Evolutionary conservation across 495 filamentous ascomycete genomes (phyloP), one percentile per base, ranked within the genome.

Genomic region (Penicillium verhagenii): DNA sequence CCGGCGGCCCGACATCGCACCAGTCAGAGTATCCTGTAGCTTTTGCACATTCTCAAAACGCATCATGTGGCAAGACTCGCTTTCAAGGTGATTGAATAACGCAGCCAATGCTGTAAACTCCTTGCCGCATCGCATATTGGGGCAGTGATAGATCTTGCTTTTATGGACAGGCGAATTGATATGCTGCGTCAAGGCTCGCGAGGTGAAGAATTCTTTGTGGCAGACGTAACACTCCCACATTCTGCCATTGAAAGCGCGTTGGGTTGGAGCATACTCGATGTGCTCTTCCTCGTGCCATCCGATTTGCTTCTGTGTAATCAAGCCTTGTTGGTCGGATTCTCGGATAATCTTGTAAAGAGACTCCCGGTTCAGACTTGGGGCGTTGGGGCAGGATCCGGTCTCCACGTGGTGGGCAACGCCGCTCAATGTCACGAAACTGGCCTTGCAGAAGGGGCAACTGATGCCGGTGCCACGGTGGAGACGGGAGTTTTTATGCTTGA

Each of bases 41-140:
- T 46, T 6, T 38, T 50, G 49, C 8, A 83, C 78, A 4, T 59
- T 64, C 20, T 77, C 74, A 47, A 83, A 82, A 24, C 70, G 64
- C 54, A 79, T 77, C 39, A 67, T 76, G 0, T 53, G 53, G 60
- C 80, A 86, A 0, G 60, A 50, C 59, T 82, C 82, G 59, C 79
- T 84, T 63, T 84, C 82, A 5, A 83, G 57, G 54, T 83, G 80
- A 52, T 72, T 79, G 63, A 83, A 82, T 28, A 83, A 45, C 3
- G 51, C 72, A 24, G 78, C 79, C 47, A 84, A 48, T 0, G 71
- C 65, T 29, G 57, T 57, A 59, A 84, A 86, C 26, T 81, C 52
- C 54, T 68, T 74, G 11, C 31, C 33, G 46, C 81, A 85, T 3
- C 16, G 0, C 3, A 23, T 6, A 29, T 80, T 80, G 0, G 79